A percentile compares a stretch with the other conserved stretches of the same genome.
Conservation (phyloP, 1,284 basidiomycete genomes). For the Rugiboletus extremiorientalis region DNA sequence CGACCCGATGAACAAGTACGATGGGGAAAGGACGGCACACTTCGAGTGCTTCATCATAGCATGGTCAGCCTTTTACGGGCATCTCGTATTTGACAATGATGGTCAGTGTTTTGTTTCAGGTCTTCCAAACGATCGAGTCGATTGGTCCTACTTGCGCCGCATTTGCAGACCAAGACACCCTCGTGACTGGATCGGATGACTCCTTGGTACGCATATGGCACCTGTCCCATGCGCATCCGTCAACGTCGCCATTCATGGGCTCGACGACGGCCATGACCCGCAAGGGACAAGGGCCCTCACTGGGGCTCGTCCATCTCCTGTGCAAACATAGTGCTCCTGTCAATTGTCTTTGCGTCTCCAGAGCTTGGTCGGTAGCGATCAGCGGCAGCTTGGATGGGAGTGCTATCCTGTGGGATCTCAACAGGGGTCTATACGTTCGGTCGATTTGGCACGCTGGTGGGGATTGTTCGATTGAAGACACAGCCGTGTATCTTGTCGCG, state of each 20-base stretch:
- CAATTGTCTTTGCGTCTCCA: conserved; percentile 70
- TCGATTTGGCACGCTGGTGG: conserved; percentile 68
- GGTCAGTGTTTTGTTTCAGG: conserved; percentile 38
- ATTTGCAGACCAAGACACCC: conserved; percentile 69
- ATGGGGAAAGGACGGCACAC: conserved; percentile 55
- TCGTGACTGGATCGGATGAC: conserved; percentile 78
- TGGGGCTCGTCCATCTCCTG: conserved; percentile 69
- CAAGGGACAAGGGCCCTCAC: conserved; percentile 29
- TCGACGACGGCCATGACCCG: conserved; percentile 16
- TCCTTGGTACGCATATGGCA: conserved; percentile 82
- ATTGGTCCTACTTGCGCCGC: conserved; percentile 71
- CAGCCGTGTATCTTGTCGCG: conserved; percentile 66
- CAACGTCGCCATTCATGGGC: conserved; percentile 25
- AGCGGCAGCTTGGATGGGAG: conserved; percentile 86
- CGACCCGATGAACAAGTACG: conserved; percentile 68
- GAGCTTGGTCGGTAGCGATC: conserved; percentile 81
- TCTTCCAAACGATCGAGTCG: conserved; percentile 75
- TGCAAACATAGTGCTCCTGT: conserved; percentile 74
- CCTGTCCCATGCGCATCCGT: conserved; percentile 39
- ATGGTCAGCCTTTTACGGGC: conserved; percentile 42
- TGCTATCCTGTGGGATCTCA: conserved; percentile 90
- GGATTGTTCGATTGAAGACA: conserved; percentile 31
- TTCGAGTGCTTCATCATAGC: conserved; percentile 62
- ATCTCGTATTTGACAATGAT: not conserved
- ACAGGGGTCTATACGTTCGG: conserved; percentile 74